A percentile compares a stretch with the other conserved stretches of the same genome.
These are phyloP conservation scores for Alternaria longipes DNA, from an alignment of 2,329 filamentous ascomycete species.

Conservation along the genomic window DNA sequence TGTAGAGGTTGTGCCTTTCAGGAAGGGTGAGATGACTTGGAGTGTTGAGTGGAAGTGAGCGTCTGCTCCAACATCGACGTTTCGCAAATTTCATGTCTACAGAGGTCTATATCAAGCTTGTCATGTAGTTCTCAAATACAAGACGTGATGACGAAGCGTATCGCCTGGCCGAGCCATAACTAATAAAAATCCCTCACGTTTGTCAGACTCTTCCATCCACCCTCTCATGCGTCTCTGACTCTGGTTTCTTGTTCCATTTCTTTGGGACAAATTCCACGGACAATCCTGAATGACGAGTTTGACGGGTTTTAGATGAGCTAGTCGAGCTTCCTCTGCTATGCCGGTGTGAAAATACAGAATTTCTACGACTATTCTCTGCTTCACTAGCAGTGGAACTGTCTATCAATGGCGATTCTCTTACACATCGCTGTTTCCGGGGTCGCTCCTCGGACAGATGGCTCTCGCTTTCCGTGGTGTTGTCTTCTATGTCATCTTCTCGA, in stretches of 20 bases:
- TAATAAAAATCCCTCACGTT: no score
- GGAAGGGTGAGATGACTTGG: conserved; percentile 69
- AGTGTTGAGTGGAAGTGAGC: conserved; percentile 53
- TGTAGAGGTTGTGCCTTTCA: conserved; percentile 72
- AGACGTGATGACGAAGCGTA: neutral
- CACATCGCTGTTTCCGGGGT: neutral
- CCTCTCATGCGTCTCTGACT: neutral
- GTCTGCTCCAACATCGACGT: neutral
- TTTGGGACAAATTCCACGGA: conserved; percentile 22
- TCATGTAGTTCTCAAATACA: accelerated
- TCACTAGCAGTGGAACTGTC: no score
- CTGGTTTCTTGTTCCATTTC: conserved; percentile 23
- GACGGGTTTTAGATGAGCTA: conserved; percentile 1
- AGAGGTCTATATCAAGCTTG: neutral
- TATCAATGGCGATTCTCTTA: neutral
- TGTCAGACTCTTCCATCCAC: neutral
- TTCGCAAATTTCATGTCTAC: neutral
- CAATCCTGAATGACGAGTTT: conserved; percentile 29
- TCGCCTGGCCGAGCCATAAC: no score
- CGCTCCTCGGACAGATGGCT: neutral
- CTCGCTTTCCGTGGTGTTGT: neutral
- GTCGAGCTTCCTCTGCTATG: neutral
- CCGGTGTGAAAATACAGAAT: neutral
- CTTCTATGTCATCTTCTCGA: neutral
- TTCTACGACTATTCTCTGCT: neutral